Evolutionary conservation across 352 stramenopile genomes (phyloP).

Genomic region (Phytophthora ohioensis): DNA sequence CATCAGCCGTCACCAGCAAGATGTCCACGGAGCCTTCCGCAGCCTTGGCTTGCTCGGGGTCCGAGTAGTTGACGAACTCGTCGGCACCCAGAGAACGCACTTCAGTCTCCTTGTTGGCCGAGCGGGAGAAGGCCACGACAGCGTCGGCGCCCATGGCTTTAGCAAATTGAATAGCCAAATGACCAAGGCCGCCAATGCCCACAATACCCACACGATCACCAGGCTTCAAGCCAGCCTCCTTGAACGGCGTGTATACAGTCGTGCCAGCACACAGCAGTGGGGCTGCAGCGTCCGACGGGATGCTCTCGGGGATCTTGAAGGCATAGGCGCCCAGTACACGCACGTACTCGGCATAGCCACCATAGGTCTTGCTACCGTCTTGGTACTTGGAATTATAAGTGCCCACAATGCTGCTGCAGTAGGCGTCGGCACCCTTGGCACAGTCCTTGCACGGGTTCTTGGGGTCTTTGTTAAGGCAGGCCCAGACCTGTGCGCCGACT

Average conservation of each 20-base stretch:
- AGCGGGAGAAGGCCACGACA: slow-evolving; percentile 74
- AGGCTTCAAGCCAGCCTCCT: slow-evolving; percentile 52
- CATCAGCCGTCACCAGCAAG: slow-evolving; percentile 76
- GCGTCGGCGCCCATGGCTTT: slow-evolving; percentile 68
- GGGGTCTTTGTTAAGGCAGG: slow-evolving; percentile 13
- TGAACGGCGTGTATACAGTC: slow-evolving; percentile 82
- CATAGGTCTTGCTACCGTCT: slow-evolving; percentile 53
- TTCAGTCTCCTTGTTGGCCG: slow-evolving; percentile 62
- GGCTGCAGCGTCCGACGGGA: slow-evolving; percentile 62
- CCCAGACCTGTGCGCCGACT: slow-evolving; percentile 78
- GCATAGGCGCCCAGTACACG: slow-evolving; percentile 70
- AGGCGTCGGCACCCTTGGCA: slow-evolving; percentile 58
- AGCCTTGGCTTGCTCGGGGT: slow-evolving; percentile 43
- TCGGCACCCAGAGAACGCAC: slow-evolving; percentile 67
- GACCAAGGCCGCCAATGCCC: slow-evolving; percentile 88
- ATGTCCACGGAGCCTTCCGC: slow-evolving; percentile 60
- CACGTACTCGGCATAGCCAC: slow-evolving; percentile 80
- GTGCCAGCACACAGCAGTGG: slow-evolving; percentile 88
- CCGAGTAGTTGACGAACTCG: slow-evolving; percentile 65
- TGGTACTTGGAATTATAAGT: slow-evolving; percentile 66
- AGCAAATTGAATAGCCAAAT: slow-evolving; percentile 88
- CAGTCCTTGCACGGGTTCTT: slow-evolving; percentile 47
- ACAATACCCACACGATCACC: slow-evolving; percentile 73
- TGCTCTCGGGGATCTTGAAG: slow-evolving; percentile 77
- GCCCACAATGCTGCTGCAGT: slow-evolving; percentile 53